A percentile compares a stretch with the other conserved stretches of the same genome.
Evolutionary conservation across 768 basidiomycete species (phyloP).

Genomic region (Pleurotus tuber-regium): DNA sequence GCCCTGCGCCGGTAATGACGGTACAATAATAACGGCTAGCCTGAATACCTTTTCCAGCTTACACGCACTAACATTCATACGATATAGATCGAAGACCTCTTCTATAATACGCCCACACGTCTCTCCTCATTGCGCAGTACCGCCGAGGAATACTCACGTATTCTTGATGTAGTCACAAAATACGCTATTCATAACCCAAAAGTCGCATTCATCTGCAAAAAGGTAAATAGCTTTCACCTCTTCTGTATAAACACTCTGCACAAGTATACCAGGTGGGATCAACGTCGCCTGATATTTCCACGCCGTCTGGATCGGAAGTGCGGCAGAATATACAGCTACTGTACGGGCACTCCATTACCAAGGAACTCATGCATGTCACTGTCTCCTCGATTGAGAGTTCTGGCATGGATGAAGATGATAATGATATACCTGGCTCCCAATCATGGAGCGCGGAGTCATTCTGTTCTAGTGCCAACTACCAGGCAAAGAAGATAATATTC

Average conservation of each 20-base stretch:
- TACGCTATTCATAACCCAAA: slow-evolving; percentile 94
- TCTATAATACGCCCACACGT: slow-evolving; percentile 89
- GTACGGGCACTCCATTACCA: slow-evolving; percentile 79
- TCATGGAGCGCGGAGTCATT: slow-evolving; percentile 74
- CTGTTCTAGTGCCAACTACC: slow-evolving; percentile 86
- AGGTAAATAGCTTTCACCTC: slow-evolving; percentile 43
- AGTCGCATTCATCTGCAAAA: slow-evolving; percentile 89
- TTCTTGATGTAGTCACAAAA: slow-evolving; percentile 87
- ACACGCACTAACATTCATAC: slow-evolving; percentile 1
- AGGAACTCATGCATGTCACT: slow-evolving; percentile 60
- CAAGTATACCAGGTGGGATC: slow-evolving; percentile 56
- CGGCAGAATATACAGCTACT: slow-evolving; percentile 72
- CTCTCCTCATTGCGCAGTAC: slow-evolving; percentile 79
- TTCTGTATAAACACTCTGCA: slow-evolving; percentile 11
- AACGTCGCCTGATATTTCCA: slow-evolving; percentile 75
- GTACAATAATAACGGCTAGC: slow-evolving; percentile 83
- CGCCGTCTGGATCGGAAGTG: slow-evolving; percentile 63
- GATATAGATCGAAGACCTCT: slow-evolving; percentile 96
- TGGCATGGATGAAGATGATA: slow-evolving; percentile 28
- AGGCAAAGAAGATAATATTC: slow-evolving; percentile 81
- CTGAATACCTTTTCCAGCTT: too few species aligned
- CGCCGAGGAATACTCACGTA: slow-evolving; percentile 89
- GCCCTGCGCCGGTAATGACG: slow-evolving; percentile 92
- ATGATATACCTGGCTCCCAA: slow-evolving; percentile 30
- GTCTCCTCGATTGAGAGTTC: slow-evolving; percentile 30